phyloP scores from a whole-genome alignment of 2,329 filamentous ascomycete genomes.

The Aspergillus aculeatinus region DNA sequence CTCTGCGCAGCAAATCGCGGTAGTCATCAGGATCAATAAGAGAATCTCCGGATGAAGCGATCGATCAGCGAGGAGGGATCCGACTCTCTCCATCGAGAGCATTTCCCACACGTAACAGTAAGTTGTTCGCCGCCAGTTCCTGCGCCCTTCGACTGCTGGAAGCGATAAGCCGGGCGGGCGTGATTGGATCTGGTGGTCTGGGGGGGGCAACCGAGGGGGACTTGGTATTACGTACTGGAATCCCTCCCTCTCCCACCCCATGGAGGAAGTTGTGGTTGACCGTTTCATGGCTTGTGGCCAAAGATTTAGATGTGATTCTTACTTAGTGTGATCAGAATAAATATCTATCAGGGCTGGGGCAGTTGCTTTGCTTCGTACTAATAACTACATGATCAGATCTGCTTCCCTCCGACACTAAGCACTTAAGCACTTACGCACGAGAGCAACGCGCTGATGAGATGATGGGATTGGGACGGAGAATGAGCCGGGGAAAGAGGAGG shows the following conservation, averaged over 20 bases:
- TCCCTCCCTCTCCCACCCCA: neutral
- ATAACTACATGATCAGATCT: too few relatives aligned
- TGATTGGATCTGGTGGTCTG: conserved; percentile 30
- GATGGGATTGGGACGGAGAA: neutral
- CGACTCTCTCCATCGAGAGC: conserved; percentile 16
- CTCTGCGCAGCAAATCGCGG: neutral
- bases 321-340: too few relatives aligned
- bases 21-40: conserved; percentile 22
- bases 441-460: too few relatives aligned
- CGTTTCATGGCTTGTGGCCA: neutral
- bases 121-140: conserved; percentile 8
- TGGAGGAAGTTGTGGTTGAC: too few relatives aligned
- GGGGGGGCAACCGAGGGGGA: conserved; percentile 18
- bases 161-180: conserved; percentile 28
- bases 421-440: too few relatives aligned
- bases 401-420: too few relatives aligned
- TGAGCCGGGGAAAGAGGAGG: neutral
- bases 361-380: too few relatives aligned
- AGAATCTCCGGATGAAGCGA: conserved; percentile 15
- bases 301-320: too few relatives aligned
- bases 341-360: too few relatives aligned
- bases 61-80: conserved; percentile 15
- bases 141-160: conserved; percentile 2
- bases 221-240: conserved; percentile 36
- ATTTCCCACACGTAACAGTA: conserved; percentile 34